phyloP scores from a whole-genome alignment of 805 yeast genomes.

The Candida germanica region DNA sequence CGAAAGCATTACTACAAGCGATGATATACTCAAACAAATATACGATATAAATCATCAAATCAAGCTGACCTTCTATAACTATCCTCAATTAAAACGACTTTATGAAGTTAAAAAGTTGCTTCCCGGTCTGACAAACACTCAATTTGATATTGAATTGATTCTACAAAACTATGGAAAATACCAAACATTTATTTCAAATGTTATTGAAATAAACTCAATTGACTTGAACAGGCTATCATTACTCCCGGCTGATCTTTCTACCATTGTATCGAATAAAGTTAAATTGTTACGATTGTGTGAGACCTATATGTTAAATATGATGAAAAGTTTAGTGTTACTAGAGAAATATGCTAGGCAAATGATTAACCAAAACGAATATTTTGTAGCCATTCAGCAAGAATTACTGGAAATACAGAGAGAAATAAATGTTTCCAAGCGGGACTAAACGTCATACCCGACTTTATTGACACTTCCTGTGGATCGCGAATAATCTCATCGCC shows the following conservation, averaged over 20 bases:
- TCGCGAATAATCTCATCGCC: too few species aligned
- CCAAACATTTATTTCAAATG: conserved; percentile 3
- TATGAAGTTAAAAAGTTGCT: conserved; percentile 1
- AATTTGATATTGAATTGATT: conserved; percentile 7
- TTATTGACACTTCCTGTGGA: too few species aligned
- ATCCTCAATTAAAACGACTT: conserved; percentile 6
- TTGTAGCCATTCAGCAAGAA: neutral
- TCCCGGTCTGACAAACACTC: neutral
- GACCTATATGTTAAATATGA: conserved; percentile 4
- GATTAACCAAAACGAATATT: conserved; percentile 10
- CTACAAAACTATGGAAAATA: conserved; percentile 8
- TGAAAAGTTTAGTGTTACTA: conserved; percentile 6
- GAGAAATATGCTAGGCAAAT: conserved; percentile 8
- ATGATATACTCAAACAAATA: neutral
- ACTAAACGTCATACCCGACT: too few species aligned
- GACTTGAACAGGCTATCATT: conserved; percentile 6
- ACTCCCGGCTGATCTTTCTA: conserved; percentile 1
- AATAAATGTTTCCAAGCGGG: too few species aligned
- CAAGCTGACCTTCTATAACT: neutral
- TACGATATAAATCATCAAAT: conserved; percentile 1
- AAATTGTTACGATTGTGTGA: conserved; percentile 5
- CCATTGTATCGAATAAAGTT: conserved; percentile 1
- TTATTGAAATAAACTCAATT: conserved; percentile 4
- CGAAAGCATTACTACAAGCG: neutral
- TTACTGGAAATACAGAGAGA: conserved; percentile 1